Conservation (phyloP, 768 basidiomycete species). For the Hygrophorus pudorinus region DNA sequence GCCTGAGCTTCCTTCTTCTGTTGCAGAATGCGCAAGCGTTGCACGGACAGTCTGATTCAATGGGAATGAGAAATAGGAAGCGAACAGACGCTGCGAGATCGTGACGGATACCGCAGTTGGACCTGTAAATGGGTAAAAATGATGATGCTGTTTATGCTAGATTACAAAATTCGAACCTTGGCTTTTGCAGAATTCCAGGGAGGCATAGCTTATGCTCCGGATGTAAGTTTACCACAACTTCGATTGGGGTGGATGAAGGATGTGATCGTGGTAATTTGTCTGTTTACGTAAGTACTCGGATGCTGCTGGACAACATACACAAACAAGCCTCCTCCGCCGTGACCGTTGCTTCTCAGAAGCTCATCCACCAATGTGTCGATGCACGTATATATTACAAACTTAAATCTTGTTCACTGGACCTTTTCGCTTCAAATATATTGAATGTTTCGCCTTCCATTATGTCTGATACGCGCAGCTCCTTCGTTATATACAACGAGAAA, state of each 20-base stretch:
- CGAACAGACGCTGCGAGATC: neutral
- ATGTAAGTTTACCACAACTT: neutral
- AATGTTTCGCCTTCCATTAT: too few species aligned
- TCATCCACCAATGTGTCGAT: too few species aligned
- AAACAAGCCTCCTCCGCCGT: too few species aligned
- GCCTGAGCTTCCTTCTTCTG: constrained; percentile 89
- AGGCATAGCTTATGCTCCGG: constrained; percentile 22
- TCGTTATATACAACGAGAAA: too few species aligned
- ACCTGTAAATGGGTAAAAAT: constrained; percentile 20
- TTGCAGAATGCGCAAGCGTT: constrained; percentile 75
- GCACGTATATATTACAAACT: too few species aligned
- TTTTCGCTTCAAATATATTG: too few species aligned
- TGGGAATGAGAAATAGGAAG: constrained; percentile 1
- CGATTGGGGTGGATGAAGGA: neutral
- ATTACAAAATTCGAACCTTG: constrained; percentile 27
- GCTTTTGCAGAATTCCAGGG: constrained; percentile 58
- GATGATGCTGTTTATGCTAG: constrained; percentile 14
- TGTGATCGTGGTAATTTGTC: neutral
- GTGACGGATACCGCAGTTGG: constrained; percentile 29
- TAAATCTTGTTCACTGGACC: too few species aligned
- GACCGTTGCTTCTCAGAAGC: too few species aligned
- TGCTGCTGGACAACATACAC: too few species aligned
- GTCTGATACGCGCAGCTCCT: too few species aligned
- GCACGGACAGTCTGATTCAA: constrained; percentile 60
- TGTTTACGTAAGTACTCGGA: neutral